Base-by-base conservation (phyloP, 2,329 filamentous ascomycete genomes). In the Claviceps humidiphila region DNA sequence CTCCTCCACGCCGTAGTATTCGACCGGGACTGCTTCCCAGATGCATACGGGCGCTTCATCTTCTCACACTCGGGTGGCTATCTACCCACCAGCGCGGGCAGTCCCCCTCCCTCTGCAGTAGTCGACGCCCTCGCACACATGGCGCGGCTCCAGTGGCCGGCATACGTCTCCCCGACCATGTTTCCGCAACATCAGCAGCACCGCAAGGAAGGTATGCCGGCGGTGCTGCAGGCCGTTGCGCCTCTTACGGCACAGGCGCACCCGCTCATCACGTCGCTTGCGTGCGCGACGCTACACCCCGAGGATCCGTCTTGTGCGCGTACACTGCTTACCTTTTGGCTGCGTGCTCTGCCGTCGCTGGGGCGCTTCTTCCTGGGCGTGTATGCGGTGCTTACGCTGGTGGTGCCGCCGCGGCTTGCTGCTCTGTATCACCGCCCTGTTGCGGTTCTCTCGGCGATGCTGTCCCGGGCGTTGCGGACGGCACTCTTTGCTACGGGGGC, bases 281-380 rank as follows among this genome's bases (percentile, higher is more conserved):
- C 89, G 44, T 98, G 93, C 69, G 91, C 91, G 1, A 77, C 91
- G 2, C 80, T 97, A 2, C 91, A 98, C 64, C 90, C 91, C 0
- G 75, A 80, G 17, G 87, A 95, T 61, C 90, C 91, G 1, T 95
- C 87, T 17, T 98, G 91, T 67, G 77, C 85, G 40, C 86, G 87
- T 34, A 94, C 88, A 3, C 94, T 90, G 65, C 71, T 96, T 46
- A 87, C 87, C 55, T 94, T 93, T 69, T 91, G 87, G 79, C 80
- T 95, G 53, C 79, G 81, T 52, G 84, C 88, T 1, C 93, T 95
- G 66, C 89, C 90, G 0, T 74, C 78, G 1, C 72, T 95, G 30
- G 81, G 85, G 6, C 85, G 87, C 54, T 80, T 93, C 71, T 85
- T 93, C 68, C 78, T 89, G 3, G 65, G 88, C 43, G 68, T 93